phyloP scores from a whole-genome alignment of 495 filamentous ascomycete species.

The Monascus purpureus region DNA sequence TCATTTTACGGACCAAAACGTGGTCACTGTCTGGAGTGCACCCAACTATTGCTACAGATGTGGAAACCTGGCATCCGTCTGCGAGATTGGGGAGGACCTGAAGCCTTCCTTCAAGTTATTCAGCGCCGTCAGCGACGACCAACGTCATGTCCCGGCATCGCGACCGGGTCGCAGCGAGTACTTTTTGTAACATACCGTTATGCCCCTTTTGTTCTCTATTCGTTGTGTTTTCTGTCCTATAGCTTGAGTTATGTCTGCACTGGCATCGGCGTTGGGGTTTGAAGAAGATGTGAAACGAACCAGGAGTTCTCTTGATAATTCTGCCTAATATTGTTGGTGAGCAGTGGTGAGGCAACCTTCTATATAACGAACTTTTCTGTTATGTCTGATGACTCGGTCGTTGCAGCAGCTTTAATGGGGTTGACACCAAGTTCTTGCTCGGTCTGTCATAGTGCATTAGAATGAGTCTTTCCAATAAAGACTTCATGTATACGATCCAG shows the following conservation, averaged over 20 bases:
- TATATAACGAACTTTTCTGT: slow-evolving; percentile 20
- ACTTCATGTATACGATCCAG: no score
- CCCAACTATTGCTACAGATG: slow-evolving; percentile 99
- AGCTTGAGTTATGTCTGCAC: slow-evolving; percentile 1
- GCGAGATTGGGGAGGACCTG: slow-evolving; percentile 76
- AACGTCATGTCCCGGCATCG: slow-evolving; percentile 71
- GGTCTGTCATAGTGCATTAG: no score
- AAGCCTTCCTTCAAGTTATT: slow-evolving; percentile 89
- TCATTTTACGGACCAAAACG: slow-evolving; percentile 88
- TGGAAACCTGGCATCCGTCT: slow-evolving; percentile 93
- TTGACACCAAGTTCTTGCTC: no score
- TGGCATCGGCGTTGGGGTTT: slow-evolving; percentile 30
- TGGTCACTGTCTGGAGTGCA: slow-evolving; percentile 98
- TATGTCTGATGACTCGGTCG: neutral
- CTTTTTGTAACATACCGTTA: slow-evolving; percentile 56
- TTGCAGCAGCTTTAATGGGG: neutral
- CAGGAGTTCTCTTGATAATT: no score
- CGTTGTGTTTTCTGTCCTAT: neutral
- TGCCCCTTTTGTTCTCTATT: slow-evolving; percentile 6
- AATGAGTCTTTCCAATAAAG: no score
- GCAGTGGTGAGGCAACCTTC: slow-evolving; percentile 4
- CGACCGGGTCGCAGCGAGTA: slow-evolving; percentile 80
- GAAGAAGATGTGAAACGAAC: slow-evolving; percentile 8
- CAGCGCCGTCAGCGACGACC: slow-evolving; percentile 81
- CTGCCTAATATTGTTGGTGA: neutral